Evolutionary conservation across 352 stramenopile genomes (phyloP).

Genomic region (Phytophthora parvispora): DNA sequence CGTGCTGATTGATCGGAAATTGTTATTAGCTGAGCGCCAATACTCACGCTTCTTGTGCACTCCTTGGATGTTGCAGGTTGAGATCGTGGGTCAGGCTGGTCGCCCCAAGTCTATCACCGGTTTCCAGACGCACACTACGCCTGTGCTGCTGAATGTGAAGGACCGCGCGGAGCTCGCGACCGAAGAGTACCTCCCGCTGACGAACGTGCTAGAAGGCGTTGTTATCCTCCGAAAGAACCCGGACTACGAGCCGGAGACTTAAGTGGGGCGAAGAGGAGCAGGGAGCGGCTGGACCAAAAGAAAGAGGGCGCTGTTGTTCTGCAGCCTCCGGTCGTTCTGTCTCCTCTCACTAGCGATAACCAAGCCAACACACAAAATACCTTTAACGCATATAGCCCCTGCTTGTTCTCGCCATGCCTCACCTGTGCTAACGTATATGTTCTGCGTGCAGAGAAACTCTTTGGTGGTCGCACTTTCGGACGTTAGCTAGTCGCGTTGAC

Average conservation of each 20-base stretch:
- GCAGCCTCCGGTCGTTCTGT: slow-evolving; percentile 6
- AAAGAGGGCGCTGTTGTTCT: slow-evolving; percentile 29
- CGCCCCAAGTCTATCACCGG: slow-evolving; percentile 99
- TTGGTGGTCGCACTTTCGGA: slow-evolving; percentile 2
- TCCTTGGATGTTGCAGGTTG: slow-evolving; percentile 72
- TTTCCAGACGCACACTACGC: slow-evolving; percentile 99
- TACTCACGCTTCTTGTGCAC: background rate
- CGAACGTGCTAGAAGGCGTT: slow-evolving; percentile 98
- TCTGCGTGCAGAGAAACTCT: background rate
- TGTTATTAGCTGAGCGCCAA: background rate
- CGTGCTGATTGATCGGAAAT: too few species aligned
- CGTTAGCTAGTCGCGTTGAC: slow-evolving; percentile 10
- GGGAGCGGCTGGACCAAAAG: slow-evolving; percentile 8
- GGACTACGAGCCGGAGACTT: slow-evolving; percentile 88
- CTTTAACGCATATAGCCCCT: slow-evolving; percentile 29
- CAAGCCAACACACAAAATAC: slow-evolving; percentile 45
- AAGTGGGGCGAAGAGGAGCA: slow-evolving; percentile 32
- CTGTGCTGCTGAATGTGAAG: slow-evolving; percentile 98
- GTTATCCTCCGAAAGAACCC: slow-evolving; percentile 99
- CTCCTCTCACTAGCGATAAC: slow-evolving; percentile 38
- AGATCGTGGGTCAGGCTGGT: slow-evolving; percentile 99
- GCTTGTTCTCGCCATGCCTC: background rate
- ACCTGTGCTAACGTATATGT: slow-evolving; percentile 11
- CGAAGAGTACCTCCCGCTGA: slow-evolving; percentile 97
- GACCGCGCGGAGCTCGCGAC: slow-evolving; percentile 99